Conservation (phyloP, 208 protist species). For the Acanthamoeba royreba region DNA sequence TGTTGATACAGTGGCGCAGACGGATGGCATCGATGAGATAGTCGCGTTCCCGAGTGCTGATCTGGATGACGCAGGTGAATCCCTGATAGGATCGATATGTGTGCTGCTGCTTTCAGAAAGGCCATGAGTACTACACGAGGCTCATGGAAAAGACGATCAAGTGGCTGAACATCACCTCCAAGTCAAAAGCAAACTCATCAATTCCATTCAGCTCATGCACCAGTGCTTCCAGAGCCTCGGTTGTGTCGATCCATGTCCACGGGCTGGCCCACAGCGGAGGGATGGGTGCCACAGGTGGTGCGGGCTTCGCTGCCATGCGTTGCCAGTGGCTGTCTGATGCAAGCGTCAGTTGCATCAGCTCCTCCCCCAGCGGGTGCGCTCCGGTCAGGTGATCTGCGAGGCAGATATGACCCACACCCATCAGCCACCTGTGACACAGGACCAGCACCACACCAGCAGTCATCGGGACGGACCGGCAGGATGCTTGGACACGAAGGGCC, state of each 20-base stretch:
- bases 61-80: slow-evolving; percentile 97
- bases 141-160: slow-evolving; percentile 83
- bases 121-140: slow-evolving; percentile 81
- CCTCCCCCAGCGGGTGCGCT: slow-evolving; percentile 74
- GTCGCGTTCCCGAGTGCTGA: slow-evolving; percentile 92
- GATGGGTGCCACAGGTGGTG: slow-evolving; percentile 42
- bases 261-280: slow-evolving; percentile 62
- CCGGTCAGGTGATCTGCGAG: too few species aligned
- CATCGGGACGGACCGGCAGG: not conserved
- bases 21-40: slow-evolving; percentile 95
- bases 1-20: slow-evolving; percentile 86
- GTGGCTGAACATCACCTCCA: slow-evolving; percentile 59
- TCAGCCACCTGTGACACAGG: not conserved
- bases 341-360: slow-evolving; percentile 52
- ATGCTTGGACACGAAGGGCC: slow-evolving; percentile 61
- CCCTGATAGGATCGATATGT: slow-evolving; percentile 78
- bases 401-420: too few species aligned
- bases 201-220: not conserved
- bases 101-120: not conserved
- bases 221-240: slow-evolving; percentile 51
- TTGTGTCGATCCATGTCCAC: slow-evolving; percentile 62
- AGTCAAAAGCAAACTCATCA: slow-evolving; percentile 89
- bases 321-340: not conserved
- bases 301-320: not conserved
- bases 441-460: not conserved